Base-by-base conservation (phyloP, 2,329 filamentous ascomycete genomes). In the Epichloe sibirici region DNA sequence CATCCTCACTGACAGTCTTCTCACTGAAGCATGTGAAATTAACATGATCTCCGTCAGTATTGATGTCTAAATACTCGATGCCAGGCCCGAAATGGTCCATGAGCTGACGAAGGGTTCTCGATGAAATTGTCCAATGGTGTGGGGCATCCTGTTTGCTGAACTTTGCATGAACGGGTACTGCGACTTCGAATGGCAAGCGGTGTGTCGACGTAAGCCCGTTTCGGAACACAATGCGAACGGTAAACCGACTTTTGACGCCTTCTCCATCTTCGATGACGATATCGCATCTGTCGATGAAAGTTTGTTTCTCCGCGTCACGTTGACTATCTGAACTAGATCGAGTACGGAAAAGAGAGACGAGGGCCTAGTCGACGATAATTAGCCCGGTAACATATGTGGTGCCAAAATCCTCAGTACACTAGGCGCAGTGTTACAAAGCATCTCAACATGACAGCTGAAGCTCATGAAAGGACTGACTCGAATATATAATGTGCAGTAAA, bases 1-100 rank as follows among this genome's bases (percentile, higher is more conserved):
- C 66, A 53, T 74, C 71, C 48, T 83, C 82, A 59, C 82, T 84
- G 52, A 82, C 77, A 8, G 85, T 81, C 69, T 88, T 90, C 65
- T 90, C 87, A 0, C 86, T 90, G 61, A 87, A 90, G 63, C 86
- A 90, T 28, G 86, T 88, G 60, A 91, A 88, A 53, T 87, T 86
- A 15, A 86, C 82, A 46, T 85, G 79, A 51, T 86, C 81, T 12
- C 82, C 81, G 55, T 88, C 82, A 0, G 83, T 82, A 62, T 86
- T 85, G 57, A 91, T 84, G 59, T 90, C 87, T 2, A 91, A 76
- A 58, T 90, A 84, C 65, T 91, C 87, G 35, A 88, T 88, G 5
- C 85, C 86, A 1, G 85, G 84, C 0, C 86, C 85, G 62, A 90
- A 90, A 62, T 89, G 86, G 55, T 90, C 87, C 68, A 88, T 83